These are phyloP conservation scores for Chlorokybus atmophyticus DNA, from an alignment of 139 green algal genomes.

Conservation along the genomic window DNA sequence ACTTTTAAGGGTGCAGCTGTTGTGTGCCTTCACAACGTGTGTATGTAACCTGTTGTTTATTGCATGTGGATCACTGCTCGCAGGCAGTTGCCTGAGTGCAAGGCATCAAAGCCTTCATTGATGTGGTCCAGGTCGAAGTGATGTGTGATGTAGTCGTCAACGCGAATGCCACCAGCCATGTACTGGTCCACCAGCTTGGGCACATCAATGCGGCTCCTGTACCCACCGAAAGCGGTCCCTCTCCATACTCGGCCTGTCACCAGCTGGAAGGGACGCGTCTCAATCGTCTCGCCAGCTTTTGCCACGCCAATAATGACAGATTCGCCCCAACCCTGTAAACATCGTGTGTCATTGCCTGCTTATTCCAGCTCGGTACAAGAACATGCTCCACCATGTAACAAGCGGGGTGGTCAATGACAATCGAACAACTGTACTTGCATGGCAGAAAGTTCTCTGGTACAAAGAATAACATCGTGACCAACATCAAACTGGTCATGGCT, in stretches of 20 bases:
- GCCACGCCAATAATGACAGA: conserved; percentile 54
- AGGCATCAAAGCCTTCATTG: conserved; percentile 87
- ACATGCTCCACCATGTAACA: neutral
- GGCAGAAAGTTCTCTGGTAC: too few relatives aligned
- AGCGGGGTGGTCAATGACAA: too few relatives aligned
- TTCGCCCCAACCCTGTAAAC: conserved; percentile 23
- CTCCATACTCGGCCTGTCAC: conserved; percentile 39
- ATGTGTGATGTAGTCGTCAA: conserved; percentile 85
- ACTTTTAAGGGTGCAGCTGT: too few relatives aligned
- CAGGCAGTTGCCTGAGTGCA: conserved; percentile 78
- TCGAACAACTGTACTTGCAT: too few relatives aligned
- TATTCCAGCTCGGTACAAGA: neutral
- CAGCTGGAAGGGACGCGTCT: conserved; percentile 88
- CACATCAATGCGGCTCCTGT: conserved; percentile 57
- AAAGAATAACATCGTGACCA: too few relatives aligned
- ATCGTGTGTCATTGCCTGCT: neutral
- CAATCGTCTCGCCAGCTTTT: conserved; percentile 66
- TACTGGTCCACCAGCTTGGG: conserved; percentile 61
- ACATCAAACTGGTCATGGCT: too few relatives aligned
- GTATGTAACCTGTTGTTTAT: too few relatives aligned
- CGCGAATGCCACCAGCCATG: conserved; percentile 52
- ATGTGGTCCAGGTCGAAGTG: conserved; percentile 58
- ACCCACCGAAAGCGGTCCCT: conserved; percentile 90
- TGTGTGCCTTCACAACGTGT: too few relatives aligned
- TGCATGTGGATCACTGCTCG: conserved; percentile 59